These are phyloP conservation scores for Taphrina communis DNA, from an alignment of 1,139 yeast species.

Conservation along the genomic window DNA sequence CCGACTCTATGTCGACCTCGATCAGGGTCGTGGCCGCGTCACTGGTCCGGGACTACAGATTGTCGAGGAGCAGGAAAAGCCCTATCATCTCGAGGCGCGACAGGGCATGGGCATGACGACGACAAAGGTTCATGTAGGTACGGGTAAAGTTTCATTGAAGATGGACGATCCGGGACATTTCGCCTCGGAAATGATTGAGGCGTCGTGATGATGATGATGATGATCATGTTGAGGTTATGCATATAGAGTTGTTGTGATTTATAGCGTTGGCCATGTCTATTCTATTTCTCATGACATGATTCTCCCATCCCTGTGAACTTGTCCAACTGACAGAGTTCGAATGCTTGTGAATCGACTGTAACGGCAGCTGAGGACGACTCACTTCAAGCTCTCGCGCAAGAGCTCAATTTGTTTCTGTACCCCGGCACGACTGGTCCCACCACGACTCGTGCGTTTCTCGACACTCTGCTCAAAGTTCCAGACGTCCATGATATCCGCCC, in stretches of 20 bases:
- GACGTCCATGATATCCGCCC: conserved; percentile 75
- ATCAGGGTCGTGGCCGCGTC: conserved; percentile 13
- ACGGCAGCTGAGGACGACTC: neutral
- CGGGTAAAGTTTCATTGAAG: neutral
- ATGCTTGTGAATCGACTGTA: too few relatives aligned
- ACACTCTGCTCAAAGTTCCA: conserved; percentile 93
- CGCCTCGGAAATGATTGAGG: conserved; percentile 6
- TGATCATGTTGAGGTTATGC: too few relatives aligned
- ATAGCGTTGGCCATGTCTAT: too few relatives aligned
- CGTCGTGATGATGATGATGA: neutral
- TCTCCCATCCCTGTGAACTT: neutral
- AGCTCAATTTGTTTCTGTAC: conserved; percentile 70
- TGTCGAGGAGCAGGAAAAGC: neutral
- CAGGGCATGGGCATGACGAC: conserved; percentile 1
- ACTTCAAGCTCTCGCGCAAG: conserved; percentile 47
- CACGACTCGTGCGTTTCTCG: conserved; percentile 93
- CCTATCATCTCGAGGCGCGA: conserved; percentile 3
- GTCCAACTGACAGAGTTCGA: too few relatives aligned
- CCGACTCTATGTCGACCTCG: conserved; percentile 2
- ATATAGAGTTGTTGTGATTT: too few relatives aligned
- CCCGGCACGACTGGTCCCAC: conserved; percentile 96
- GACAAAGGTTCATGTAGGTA: conserved; percentile 11
- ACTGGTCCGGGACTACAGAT: conserved; percentile 11
- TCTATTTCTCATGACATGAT: neutral
- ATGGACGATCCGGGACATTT: neutral